Conservation (phyloP, 805 yeast species). For the Ogataea saltuana region DNA sequence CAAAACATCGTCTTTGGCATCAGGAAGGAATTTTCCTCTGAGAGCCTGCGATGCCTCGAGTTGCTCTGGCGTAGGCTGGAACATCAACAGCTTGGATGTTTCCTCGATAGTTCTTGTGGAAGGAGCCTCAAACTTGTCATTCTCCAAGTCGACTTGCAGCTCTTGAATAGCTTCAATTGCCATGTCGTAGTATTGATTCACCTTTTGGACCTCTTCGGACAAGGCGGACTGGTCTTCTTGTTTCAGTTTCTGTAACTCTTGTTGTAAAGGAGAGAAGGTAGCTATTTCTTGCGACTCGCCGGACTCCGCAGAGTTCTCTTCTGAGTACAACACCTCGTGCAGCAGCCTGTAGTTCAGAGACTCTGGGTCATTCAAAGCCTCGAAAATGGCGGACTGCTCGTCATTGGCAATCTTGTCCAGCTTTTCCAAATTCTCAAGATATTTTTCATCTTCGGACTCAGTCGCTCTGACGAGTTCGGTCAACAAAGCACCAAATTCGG, state of each 20-base stretch:
- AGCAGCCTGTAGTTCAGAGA: slow-evolving; percentile 21
- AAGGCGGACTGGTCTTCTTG: slow-evolving; percentile 28
- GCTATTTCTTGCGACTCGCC: not conserved
- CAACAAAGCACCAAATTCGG: slow-evolving; percentile 22
- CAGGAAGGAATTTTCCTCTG: slow-evolving; percentile 57
- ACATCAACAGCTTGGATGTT: slow-evolving; percentile 32
- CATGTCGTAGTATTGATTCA: slow-evolving; percentile 34
- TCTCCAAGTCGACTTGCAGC: slow-evolving; percentile 30
- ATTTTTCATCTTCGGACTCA: slow-evolving; percentile 21
- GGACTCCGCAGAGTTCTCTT: slow-evolving; percentile 1
- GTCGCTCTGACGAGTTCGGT: slow-evolving; percentile 13
- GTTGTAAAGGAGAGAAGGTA: slow-evolving; percentile 9
- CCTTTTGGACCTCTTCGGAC: slow-evolving; percentile 22
- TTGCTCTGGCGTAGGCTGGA: slow-evolving; percentile 68
- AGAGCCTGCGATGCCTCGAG: slow-evolving; percentile 53
- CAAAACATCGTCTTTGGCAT: slow-evolving; percentile 64
- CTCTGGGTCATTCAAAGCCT: slow-evolving; percentile 26
- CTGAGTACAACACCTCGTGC: slow-evolving; percentile 8
- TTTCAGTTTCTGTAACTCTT: slow-evolving; percentile 13
- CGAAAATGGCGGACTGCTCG: slow-evolving; percentile 22
- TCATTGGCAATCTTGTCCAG: slow-evolving; percentile 24
- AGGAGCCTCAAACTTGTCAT: slow-evolving; percentile 25
- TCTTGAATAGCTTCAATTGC: slow-evolving; percentile 32
- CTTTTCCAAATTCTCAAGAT: slow-evolving; percentile 18
- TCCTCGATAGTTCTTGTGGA: slow-evolving; percentile 19